Base-by-base conservation (phyloP, 345 rosid genomes). In the Camelina neglecta region DNA sequence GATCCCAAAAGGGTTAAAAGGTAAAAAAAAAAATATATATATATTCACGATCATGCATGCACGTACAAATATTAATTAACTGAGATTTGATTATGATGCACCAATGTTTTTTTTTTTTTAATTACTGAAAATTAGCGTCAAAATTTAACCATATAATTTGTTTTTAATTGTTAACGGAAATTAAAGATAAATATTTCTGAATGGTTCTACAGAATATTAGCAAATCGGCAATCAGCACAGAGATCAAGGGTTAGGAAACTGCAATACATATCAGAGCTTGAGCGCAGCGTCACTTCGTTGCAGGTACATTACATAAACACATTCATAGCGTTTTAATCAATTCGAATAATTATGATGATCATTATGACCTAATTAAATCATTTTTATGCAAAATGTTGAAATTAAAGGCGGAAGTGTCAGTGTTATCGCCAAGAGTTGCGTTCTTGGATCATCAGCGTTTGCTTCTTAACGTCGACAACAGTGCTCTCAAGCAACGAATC, bases 1-100 rank as follows among this genome's bases (percentile, higher is more conserved):
- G 98, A 93, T 79, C 98, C 97, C 21, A 93, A 91, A 72, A 81
- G 98, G 65, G 98, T 91, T 15, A 93, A 93, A 74, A 93, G 98
- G 97, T 90, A 1, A 1, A 2, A 20, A 45, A 20, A 44, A 21
- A 50, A 6, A 36, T n/a, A n/a, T n/a, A n/a, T n/a, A n/a, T n/a
- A n/a, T n/a, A n/a, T n/a, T n/a, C n/a, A 67, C 24, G 59, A 42
- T 59, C 77, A 78, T 78, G 81, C 81, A 78, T 78, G 81, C 74
- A 78, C 77, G 77, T 78, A 60, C 24, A n/a, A 31, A 65, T 76
- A 57, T 48, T 36, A 64, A 57, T 56, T 36, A 64, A 49, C 47
- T 31, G 7, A 58, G 11, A 57, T 26, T 50, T n/a, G 16, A 23
- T 61, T 61, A 72, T 0, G 12, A 26, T 39, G 13, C 21, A 13